phyloP scores from a whole-genome alignment of 1,284 basidiomycete species.

The Vanrija sp. region DNA sequence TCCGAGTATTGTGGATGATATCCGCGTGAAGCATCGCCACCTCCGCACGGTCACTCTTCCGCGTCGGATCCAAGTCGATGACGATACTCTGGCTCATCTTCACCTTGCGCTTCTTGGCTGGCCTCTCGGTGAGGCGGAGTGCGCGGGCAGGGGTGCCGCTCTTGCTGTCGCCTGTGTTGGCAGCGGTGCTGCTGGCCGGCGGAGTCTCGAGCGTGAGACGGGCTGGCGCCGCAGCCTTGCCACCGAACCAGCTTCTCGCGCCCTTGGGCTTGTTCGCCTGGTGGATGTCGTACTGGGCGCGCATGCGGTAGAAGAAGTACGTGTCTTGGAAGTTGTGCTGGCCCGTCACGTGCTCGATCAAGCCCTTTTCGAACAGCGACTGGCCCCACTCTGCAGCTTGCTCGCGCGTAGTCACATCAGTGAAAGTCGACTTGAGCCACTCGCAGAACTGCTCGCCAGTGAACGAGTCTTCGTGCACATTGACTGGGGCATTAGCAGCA shows the following conservation, averaged over 20 bases:
- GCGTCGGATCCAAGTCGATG: constrained; percentile 76
- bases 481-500: constrained; percentile 5
- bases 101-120: constrained; percentile 62
- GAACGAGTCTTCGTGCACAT: constrained; percentile 61
- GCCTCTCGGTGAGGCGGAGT: constrained; percentile 14
- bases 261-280: constrained; percentile 22
- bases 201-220: background rate
- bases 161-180: constrained; percentile 17
- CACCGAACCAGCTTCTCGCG: constrained; percentile 34
- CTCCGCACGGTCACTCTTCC: constrained; percentile 80
- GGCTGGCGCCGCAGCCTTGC: constrained; percentile 9
- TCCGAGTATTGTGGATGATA: constrained; percentile 83
- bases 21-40: constrained; percentile 84
- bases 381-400: constrained; percentile 75
- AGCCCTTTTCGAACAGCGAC: constrained; percentile 67
- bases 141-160: background rate
- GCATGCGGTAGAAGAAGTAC: constrained; percentile 80
- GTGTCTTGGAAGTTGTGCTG: constrained; percentile 73
- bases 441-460: constrained; percentile 79
- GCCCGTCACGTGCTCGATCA: constrained; percentile 73
- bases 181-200: too few species aligned
- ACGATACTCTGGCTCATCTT: constrained; percentile 76
- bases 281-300: constrained; percentile 59
- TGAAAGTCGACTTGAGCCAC: constrained; percentile 80
- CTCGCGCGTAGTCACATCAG: constrained; percentile 72